Base-by-base conservation (phyloP, 2,329 filamentous ascomycete species). In the Pseudopyricularia cyperi region DNA sequence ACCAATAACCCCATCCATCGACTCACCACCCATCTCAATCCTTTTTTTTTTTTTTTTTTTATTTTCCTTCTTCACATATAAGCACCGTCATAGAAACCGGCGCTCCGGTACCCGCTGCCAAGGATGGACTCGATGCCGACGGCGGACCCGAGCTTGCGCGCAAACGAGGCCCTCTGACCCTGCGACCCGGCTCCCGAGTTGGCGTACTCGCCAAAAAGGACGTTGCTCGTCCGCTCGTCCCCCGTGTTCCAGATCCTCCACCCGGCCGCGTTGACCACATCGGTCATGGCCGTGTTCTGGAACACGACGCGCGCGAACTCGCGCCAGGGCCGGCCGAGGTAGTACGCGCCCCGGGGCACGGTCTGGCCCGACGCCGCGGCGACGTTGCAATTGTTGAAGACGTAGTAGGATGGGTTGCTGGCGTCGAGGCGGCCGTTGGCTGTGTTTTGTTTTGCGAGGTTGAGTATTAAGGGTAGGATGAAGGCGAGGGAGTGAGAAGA, bases 241-340 rank as follows among this genome's bases (percentile, higher is more conserved):
- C 56, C 63, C 2, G 59, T 65, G 12, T 58, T 60, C 66, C 66
- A 68, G 28, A 67, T 60, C 2, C 58, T 62, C 80, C 82, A 85
- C 0, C 81, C 82, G 0, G 73, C 72, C 2, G 68, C 54, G 58
- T 83, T 82, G 58, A 85, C 72, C 19, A 83, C 76, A 24, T 66
- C 64, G 8, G 68, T 70, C 63, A 85, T 66, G 32, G 60, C 60
- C 0, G 74, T 76, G 50, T 69, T 59, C 57, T 76, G 72, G 62
- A 74, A 73, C 5, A 72, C 68, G 7, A 76, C 73, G 4, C 71
- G 68, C 1, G 73, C 66, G 52, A 70, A 74, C 26, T 65, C 59
- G 7, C 66, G 58, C 73, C 73, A 76, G 0, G 73, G 73, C 4
- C 73, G 66, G 4, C 73, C 73, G 1, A 77, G 69, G 54, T 72